phyloP scores from a whole-genome alignment of 306 rosid genomes.

The Begonia fuchsioides region DNA sequence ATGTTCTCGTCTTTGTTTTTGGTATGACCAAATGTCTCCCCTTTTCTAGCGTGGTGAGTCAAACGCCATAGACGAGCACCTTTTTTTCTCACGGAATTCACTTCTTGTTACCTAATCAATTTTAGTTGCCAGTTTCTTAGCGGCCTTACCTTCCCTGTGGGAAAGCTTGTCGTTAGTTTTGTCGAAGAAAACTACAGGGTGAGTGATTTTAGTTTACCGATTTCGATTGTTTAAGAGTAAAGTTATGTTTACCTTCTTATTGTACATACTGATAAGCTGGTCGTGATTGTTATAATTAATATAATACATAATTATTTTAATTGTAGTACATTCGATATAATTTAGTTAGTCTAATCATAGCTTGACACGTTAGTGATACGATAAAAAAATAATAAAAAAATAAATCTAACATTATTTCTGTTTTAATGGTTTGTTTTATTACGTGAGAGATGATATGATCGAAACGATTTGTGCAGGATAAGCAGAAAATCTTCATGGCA shows the following conservation, averaged over 20 bases:
- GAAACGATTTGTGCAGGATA: conserved; percentile 35
- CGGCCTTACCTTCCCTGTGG: conserved; percentile 60
- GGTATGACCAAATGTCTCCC: conserved; percentile 55
- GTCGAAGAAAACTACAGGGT: conserved; percentile 67
- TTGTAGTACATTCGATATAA: no score
- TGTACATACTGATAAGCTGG: no score
- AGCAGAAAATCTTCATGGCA: conserved; percentile 80
- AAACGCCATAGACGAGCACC: neutral
- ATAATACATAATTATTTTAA: no score
- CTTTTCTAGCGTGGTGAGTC: conserved; percentile 45
- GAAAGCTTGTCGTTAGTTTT: conserved; percentile 48
- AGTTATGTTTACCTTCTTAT: no score
- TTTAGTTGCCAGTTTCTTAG: conserved; percentile 32
- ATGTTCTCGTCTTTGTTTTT: conserved; percentile 35
- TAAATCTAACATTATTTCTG: neutral
- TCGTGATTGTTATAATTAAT: no score
- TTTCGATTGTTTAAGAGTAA: no score
- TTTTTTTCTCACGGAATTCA: neutral
- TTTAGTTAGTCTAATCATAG: no score
- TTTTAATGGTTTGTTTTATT: neutral
- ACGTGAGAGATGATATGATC: neutral
- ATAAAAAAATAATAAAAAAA: no score
- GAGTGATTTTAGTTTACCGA: conserved; percentile 7
- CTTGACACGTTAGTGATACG: no score
- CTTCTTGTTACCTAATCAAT: no score